These are phyloP conservation scores for Leonotis leonurus DNA, from an alignment of 257 asterid species.

Conservation along the genomic window DNA sequence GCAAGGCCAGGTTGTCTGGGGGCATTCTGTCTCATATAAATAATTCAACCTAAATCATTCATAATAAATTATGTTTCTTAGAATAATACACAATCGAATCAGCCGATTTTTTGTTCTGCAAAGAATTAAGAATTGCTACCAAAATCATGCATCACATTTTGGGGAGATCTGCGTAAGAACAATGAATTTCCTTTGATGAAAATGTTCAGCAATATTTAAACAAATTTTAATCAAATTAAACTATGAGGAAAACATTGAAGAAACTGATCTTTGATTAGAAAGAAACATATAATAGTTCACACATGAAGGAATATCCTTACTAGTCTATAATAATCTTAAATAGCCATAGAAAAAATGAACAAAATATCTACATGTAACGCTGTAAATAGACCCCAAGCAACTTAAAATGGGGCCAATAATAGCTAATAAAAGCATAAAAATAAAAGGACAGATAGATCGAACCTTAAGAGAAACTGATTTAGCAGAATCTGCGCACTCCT, in stretches of 20 bases:
- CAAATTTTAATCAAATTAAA: too few relatives aligned
- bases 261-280: slow-evolving; percentile 7
- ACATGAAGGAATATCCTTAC: slow-evolving; percentile 12
- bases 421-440: slow-evolving; percentile 13
- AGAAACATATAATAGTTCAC: slow-evolving; percentile 22
- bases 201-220: too few relatives aligned
- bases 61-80: neutral
- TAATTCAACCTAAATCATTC: slow-evolving; percentile 2
- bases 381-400: slow-evolving; percentile 24
- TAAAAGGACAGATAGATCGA: slow-evolving; percentile 5
- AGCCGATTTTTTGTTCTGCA: neutral
- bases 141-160: neutral
- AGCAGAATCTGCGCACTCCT: neutral
- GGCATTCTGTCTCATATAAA: neutral
- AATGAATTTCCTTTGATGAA: neutral
- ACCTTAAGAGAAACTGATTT: slow-evolving; percentile 13
- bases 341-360: slow-evolving; percentile 2
- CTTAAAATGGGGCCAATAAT: slow-evolving; percentile 16
- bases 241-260: neutral
- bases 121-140: neutral
- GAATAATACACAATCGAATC: too few relatives aligned
- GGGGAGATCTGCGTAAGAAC: neutral
- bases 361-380: slow-evolving; percentile 25
- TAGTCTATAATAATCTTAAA: slow-evolving; percentile 17
- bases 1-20: slow-evolving; percentile 11